phyloP scores from a whole-genome alignment of 179 eudicot species.

The Gypsophila paniculata region DNA sequence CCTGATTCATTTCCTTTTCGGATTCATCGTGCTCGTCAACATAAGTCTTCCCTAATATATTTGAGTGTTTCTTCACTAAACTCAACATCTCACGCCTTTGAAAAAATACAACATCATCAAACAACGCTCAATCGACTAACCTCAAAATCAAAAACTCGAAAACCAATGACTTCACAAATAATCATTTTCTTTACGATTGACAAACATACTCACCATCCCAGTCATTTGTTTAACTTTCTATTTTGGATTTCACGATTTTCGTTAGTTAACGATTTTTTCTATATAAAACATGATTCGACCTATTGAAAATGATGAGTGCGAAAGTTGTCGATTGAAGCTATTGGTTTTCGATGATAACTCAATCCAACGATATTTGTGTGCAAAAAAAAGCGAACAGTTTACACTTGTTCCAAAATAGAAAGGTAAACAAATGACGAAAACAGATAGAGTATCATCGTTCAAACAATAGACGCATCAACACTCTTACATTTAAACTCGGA shows the following conservation, averaged over 20 bases:
- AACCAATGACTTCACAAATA: neutral
- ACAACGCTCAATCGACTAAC: neutral
- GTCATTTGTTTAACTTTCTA: too few species aligned
- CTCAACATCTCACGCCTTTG: slow-evolving; percentile 71
- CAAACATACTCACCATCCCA: neutral
- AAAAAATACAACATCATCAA: slow-evolving; percentile 14
- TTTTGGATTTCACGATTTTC: too few species aligned
- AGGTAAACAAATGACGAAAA: too few species aligned
- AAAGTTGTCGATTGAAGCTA: too few species aligned
- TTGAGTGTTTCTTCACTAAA: slow-evolving; percentile 90
- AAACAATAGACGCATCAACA: neutral
- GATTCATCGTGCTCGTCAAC: slow-evolving; percentile 65
- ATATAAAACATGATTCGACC: too few species aligned
- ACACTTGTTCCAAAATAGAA: too few species aligned
- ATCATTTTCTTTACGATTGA: neutral
- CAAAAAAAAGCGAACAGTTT: too few species aligned
- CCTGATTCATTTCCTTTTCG: slow-evolving; percentile 73
- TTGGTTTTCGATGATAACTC: too few species aligned
- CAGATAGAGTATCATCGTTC: neutral
- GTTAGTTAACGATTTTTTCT: too few species aligned
- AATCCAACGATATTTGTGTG: too few species aligned
- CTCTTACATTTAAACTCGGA: neutral
- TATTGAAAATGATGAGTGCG: too few species aligned
- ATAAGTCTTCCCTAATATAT: slow-evolving; percentile 52
- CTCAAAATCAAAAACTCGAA: neutral